Evolutionary conservation across 805 yeast genomes (phyloP).

Genomic region (Metschnikowia lochheadii): DNA sequence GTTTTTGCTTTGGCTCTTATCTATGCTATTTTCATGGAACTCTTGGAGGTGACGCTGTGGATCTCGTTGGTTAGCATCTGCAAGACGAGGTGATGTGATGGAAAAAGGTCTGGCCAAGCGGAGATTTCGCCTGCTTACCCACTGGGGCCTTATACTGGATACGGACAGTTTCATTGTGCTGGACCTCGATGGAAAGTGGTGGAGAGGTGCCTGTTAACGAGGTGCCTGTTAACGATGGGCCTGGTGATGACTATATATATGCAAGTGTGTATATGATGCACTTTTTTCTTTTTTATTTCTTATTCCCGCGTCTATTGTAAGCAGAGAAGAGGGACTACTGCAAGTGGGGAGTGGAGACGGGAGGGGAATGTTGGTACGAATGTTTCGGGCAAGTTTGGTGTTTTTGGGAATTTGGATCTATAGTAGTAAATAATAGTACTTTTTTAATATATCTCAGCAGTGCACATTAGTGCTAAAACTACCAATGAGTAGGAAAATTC

Average conservation of each 20-base stretch:
- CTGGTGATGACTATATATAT: neutral
- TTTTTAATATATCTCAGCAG: neutral
- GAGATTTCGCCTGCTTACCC: neutral
- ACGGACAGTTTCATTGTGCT: neutral
- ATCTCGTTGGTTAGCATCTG: neutral
- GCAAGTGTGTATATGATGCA: neutral
- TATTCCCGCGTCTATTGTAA: neutral
- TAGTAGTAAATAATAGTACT: too few relatives aligned
- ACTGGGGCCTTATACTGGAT: neutral
- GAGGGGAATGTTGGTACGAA: neutral
- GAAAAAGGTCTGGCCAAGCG: neutral
- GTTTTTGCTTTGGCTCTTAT: neutral
- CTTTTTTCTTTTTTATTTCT: neutral
- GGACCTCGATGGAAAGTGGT: neutral
- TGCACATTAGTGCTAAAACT: neutral
- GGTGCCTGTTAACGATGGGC: neutral
- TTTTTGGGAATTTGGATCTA: neutral
- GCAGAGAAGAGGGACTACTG: neutral
- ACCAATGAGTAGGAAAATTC: neutral
- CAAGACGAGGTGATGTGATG: neutral
- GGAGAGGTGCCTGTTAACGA: neutral
- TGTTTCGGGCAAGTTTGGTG: too few relatives aligned
- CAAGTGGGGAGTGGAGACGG: neutral
- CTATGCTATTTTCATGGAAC: neutral
- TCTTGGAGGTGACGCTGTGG: neutral